A percentile compares a stretch with the other conserved stretches of the same genome.
Evolutionary conservation across 768 basidiomycete genomes (phyloP).

Genomic region (Naganishia antarctica): DNA sequence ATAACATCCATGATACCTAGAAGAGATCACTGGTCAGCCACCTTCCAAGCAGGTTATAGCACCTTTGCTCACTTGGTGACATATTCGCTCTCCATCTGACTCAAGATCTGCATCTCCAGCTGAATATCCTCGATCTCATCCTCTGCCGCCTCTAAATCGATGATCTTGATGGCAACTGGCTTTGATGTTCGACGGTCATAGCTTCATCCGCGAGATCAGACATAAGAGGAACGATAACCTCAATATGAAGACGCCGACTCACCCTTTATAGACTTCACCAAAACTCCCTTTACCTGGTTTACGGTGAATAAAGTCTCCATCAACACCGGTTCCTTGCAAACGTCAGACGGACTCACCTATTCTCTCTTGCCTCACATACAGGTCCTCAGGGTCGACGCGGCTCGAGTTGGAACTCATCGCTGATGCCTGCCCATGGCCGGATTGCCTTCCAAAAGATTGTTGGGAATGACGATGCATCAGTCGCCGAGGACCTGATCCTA

Average conservation of each 20-base stretch:
- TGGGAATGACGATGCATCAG: neutral
- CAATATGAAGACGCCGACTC: too few species aligned
- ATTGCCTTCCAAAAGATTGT: neutral
- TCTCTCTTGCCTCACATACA: slow-evolving; percentile 90
- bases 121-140: slow-evolving; percentile 99
- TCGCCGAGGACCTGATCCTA: neutral
- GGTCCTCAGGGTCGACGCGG: neutral
- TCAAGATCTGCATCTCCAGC: slow-evolving; percentile 96
- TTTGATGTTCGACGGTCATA: slow-evolving; percentile 93
- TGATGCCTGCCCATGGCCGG: neutral
- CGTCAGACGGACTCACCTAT: slow-evolving; percentile 57
- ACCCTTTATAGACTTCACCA: slow-evolving; percentile 99
- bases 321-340: slow-evolving; percentile 48
- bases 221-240: too few species aligned
- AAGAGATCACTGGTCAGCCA: slow-evolving; percentile 1
- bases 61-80: slow-evolving; percentile 73
- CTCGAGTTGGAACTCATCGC: neutral
- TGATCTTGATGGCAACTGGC: slow-evolving; percentile 99
- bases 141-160: slow-evolving; percentile 96
- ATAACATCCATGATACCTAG: slow-evolving; percentile 89
- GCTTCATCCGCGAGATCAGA: slow-evolving; percentile 51
- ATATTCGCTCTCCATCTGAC: slow-evolving; percentile 88
- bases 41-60: neutral
- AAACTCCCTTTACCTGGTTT: slow-evolving; percentile 74
- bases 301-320: too few species aligned